Percentiles rank a stretch among this genome's conserved stretches.
These are phyloP conservation scores for Syzygium grande DNA, from an alignment of 345 rosid species.

Conservation along the genomic window DNA sequence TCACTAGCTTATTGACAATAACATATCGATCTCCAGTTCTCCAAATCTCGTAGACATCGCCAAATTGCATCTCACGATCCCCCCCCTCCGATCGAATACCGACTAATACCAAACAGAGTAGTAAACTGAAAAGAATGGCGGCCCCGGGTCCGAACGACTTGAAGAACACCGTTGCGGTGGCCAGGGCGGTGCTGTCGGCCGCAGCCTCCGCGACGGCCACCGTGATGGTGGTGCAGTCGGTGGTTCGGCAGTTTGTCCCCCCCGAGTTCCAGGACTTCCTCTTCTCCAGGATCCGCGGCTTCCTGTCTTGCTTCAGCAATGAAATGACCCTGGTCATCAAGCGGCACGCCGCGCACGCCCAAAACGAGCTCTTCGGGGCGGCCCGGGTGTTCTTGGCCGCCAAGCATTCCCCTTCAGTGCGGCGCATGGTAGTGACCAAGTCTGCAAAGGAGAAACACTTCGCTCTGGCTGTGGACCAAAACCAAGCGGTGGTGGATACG, in stretches of 20 bases:
- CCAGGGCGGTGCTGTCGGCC: slow-evolving; percentile 33
- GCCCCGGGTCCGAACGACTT: too few species aligned
- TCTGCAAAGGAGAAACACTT: slow-evolving; percentile 44
- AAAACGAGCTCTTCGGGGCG: slow-evolving; percentile 36
- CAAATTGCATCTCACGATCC: not conserved
- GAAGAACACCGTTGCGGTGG: slow-evolving; percentile 6
- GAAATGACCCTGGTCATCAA: slow-evolving; percentile 39
- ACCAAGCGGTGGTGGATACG: slow-evolving; percentile 40
- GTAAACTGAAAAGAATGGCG: too few species aligned
- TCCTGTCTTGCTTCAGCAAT: slow-evolving; percentile 28
- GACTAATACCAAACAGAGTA: too few species aligned
- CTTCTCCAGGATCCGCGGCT: slow-evolving; percentile 8
- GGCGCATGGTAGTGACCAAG: slow-evolving; percentile 36
- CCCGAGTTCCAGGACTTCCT: slow-evolving; percentile 22
- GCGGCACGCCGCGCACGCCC: slow-evolving; percentile 28
- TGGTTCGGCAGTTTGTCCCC: slow-evolving; percentile 36
- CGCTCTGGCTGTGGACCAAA: slow-evolving; percentile 31
- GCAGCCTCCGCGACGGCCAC: slow-evolving; percentile 52
- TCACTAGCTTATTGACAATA: not conserved
- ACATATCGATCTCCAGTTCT: not conserved
- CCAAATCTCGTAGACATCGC: not conserved
- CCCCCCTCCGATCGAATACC: too few species aligned
- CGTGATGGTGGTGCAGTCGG: slow-evolving; percentile 38
- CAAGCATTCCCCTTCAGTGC: slow-evolving; percentile 28
- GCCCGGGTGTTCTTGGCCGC: slow-evolving; percentile 34